phyloP scores from a whole-genome alignment of 192 early-diverging fungal genomes.

The Coemansia sp. region DNA sequence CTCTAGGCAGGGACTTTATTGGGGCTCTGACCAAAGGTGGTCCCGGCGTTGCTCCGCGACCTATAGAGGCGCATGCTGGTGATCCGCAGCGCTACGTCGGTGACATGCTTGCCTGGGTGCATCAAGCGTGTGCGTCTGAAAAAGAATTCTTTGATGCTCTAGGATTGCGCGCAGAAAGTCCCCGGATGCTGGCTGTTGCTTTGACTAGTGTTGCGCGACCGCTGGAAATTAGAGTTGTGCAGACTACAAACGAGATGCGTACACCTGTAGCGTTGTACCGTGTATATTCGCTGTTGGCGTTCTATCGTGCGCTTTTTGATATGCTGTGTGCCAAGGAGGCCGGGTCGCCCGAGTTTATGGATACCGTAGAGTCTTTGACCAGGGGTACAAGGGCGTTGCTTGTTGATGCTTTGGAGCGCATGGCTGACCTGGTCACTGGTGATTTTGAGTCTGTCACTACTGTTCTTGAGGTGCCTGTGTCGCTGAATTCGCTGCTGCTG shows the following conservation, averaged over 20 bases:
- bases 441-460: conserved; percentile 26
- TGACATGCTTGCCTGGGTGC: conserved; percentile 97
- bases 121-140: conserved; percentile 88
- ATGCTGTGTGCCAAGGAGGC: conserved; percentile 5
- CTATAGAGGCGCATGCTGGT: conserved; percentile 91
- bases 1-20: conserved; percentile 31
- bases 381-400: background rate
- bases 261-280: conserved; percentile 23
- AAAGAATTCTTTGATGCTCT: conserved; percentile 78
- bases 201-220: conserved; percentile 37
- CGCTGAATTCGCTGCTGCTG: conserved; percentile 17
- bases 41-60: conserved; percentile 56
- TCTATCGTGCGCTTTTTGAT: conserved; percentile 32
- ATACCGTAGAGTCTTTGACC: conserved; percentile 1
- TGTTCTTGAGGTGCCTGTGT: conserved; percentile 27
- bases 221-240: conserved; percentile 40
- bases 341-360: conserved; percentile 16
- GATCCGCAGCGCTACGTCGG: conserved; percentile 91
- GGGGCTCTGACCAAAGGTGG: conserved; percentile 30
- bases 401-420: conserved; percentile 8
- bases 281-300: conserved; percentile 26
- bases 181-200: conserved; percentile 16
- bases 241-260: conserved; percentile 22
- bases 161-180: background rate
- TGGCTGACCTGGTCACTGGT: conserved; percentile 1